Base-by-base conservation (phyloP, 2,329 filamentous ascomycete genomes). In the Sclerotinia nivalis region DNA sequence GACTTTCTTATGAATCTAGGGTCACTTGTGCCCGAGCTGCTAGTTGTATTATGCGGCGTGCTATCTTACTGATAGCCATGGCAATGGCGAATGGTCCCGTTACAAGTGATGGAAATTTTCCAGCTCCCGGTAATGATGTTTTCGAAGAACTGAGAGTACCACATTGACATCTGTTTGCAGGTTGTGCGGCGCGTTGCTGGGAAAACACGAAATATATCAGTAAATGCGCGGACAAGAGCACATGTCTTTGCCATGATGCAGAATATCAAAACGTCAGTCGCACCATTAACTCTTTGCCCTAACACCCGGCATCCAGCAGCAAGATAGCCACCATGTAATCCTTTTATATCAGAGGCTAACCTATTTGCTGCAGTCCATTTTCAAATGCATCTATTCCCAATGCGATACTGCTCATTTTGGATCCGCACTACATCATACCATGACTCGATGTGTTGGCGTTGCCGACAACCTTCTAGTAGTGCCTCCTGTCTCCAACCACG, bases 361-460 rank as follows among this genome's bases (percentile, higher is more conserved):
- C 10, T 25, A 25, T 28, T 25, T 15, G 55, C n/a, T 47, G 31
- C 64, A 80, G 79, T 76, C 75, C 18, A 75, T 80, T 49, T 79
- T 76, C 60, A 78, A 79, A 70, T 80, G 78, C 67, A 72, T 80
- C 25, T 79, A 80, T 70, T 80, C 79, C 8, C 79, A 80, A 70
- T 80, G 79, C 64, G 75, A 77, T 58, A 79, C 77, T 22, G 71
- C 73, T 58, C 75, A 79, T 52, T 80, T 79, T 66, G 77, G 76
- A 25, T 71, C 73, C 28, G 79, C 79, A 18, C 73, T 80, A 31
- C 78, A 80, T 70, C 72, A 78, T 69, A 73, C 76, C 22, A 75
- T 80, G 10, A 73, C 73, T 50, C 74, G 74, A 71, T 80, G 79
- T 69, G 73, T 74, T 54, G 72, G 68, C 25, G 66, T 71, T 34